Conservation (phyloP, 2,329 filamentous ascomycete genomes). For the Talaromyces sp. region DNA sequence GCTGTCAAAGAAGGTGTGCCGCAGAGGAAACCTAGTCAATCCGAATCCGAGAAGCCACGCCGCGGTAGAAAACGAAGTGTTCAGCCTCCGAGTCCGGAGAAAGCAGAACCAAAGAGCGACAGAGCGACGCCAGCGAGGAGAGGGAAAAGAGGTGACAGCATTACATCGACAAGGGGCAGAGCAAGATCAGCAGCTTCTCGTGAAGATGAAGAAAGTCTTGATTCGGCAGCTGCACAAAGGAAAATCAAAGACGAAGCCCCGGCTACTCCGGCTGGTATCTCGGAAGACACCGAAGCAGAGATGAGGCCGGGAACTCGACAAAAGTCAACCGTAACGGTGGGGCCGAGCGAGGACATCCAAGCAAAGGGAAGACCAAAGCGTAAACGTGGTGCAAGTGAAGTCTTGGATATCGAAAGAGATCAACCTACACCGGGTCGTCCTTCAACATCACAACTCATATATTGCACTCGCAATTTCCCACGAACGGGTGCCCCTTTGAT, state of each 20-base stretch:
- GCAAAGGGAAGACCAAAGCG: slow-evolving; percentile 32
- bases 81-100: slow-evolving; percentile 14
- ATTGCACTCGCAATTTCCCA: slow-evolving; percentile 47
- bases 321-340: slow-evolving; percentile 17
- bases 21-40: slow-evolving; percentile 16
- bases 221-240: slow-evolving; percentile 14
- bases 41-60: slow-evolving; percentile 18
- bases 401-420: slow-evolving; percentile 24
- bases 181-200: slow-evolving; percentile 32
- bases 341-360: slow-evolving; percentile 20
- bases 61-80: slow-evolving; percentile 18
- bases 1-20: slow-evolving; percentile 20
- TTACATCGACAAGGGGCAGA: slow-evolving; percentile 33
- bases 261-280: slow-evolving; percentile 29
- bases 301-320: slow-evolving; percentile 25
- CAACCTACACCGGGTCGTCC: slow-evolving; percentile 23
- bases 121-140: slow-evolving; percentile 19
- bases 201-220: slow-evolving; percentile 24
- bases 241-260: slow-evolving; percentile 31
- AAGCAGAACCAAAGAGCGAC: slow-evolving; percentile 23
- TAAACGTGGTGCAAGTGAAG: slow-evolving; percentile 35
- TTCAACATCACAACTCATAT: slow-evolving; percentile 32
- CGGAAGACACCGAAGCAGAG: slow-evolving; percentile 29
- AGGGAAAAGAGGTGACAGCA: slow-evolving; percentile 29
- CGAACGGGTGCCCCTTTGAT: slow-evolving; percentile 68